Percentiles rank a stretch among this genome's conserved stretches.
These are phyloP conservation scores for Populus tremula DNA, from an alignment of 345 rosid genomes.

Conservation along the genomic window DNA sequence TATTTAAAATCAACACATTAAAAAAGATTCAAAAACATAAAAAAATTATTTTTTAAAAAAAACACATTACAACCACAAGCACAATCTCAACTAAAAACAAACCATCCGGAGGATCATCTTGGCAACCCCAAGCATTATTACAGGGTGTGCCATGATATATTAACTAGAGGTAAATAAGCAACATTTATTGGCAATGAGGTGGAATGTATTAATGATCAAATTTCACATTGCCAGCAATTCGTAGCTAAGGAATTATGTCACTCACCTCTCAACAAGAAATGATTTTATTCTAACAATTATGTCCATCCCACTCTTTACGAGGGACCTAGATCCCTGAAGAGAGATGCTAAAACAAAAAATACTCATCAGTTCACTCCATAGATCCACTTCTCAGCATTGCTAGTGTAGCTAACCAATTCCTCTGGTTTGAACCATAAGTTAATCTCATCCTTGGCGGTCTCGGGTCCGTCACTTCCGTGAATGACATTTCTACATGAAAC, in stretches of 20 bases:
- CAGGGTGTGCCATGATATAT: not conserved
- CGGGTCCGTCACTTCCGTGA: conserved; percentile 98
- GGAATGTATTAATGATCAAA: conserved; percentile 6
- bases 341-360: not conserved
- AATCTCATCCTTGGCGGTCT: conserved; percentile 92
- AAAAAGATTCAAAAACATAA: no score
- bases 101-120: not conserved
- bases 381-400: conserved; percentile 89
- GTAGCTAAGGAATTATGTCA: not conserved
- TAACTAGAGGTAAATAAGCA: not conserved
- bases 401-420: conserved; percentile 77
- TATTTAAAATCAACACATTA: no score
- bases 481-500: conserved; percentile 71
- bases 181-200: not conserved
- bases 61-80: no score
- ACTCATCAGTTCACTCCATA: conserved; percentile 60
- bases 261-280: conserved; percentile 14
- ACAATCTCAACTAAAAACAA: no score
- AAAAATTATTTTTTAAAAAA: no score
- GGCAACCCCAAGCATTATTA: not conserved
- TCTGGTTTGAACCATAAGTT: conserved; percentile 91
- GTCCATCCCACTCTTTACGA: conserved; percentile 19
- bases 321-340: conserved; percentile 31
- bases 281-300: conserved; percentile 33
- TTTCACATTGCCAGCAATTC: not conserved